phyloP scores from a whole-genome alignment of 2,329 filamentous ascomycete species.

The Zymoseptoria pseudotritici region DNA sequence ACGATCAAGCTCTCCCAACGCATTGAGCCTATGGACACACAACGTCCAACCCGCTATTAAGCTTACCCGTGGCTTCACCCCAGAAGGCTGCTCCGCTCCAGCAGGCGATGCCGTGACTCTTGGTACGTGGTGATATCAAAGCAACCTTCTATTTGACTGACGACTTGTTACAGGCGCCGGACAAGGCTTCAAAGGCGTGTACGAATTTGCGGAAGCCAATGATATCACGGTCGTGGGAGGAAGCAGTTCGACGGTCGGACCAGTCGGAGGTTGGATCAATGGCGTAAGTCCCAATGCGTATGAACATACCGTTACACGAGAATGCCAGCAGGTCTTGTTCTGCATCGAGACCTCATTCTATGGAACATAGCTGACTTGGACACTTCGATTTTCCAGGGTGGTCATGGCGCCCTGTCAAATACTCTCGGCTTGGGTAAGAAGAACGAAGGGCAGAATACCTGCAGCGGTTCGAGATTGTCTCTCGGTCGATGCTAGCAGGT shows the following conservation, averaged over 20 bases:
- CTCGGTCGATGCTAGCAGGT: too few relatives aligned
- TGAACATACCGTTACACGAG: too few relatives aligned
- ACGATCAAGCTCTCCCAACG: not conserved
- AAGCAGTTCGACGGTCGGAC: conserved; percentile 18
- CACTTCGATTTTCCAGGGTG: too few relatives aligned
- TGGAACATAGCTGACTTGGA: too few relatives aligned
- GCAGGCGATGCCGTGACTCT: conserved; percentile 16
- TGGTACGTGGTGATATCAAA: too few relatives aligned
- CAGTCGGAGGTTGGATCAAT: conserved; percentile 19
- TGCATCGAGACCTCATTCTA: too few relatives aligned
- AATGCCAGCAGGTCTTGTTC: too few relatives aligned
- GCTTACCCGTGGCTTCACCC: conserved; percentile 8
- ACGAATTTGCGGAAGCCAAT: conserved; percentile 14
- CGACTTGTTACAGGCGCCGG: too few relatives aligned
- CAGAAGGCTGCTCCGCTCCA: conserved; percentile 13
- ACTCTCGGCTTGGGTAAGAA: conserved; percentile 16
- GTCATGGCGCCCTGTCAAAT: conserved; percentile 9
- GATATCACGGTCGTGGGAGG: conserved; percentile 18
- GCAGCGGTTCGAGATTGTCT: too few relatives aligned
- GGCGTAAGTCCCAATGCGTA: too few relatives aligned
- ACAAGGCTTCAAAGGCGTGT: conserved; percentile 14
- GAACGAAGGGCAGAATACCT: too few relatives aligned
- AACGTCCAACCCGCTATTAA: conserved; percentile 6
- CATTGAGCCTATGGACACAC: conserved; percentile 7
- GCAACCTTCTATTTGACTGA: too few relatives aligned